Conservation (phyloP, 2,329 filamentous ascomycete species). For the Cytospora paraplurivora region DNA sequence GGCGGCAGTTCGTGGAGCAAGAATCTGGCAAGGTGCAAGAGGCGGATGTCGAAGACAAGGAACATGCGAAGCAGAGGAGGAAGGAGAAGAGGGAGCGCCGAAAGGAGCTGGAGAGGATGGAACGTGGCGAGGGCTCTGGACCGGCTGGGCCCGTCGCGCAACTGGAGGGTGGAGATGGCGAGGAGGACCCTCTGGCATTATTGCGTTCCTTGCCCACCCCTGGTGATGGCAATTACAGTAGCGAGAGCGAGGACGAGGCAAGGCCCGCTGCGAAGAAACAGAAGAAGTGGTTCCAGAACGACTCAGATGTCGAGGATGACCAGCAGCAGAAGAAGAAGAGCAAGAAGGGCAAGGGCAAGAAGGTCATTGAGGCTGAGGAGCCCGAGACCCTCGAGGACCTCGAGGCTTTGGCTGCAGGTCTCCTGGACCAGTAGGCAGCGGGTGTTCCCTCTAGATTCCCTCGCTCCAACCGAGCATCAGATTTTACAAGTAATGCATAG, state of each 20-base stretch:
- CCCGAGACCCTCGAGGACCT: conserved; percentile 79
- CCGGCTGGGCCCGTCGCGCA: conserved; percentile 33
- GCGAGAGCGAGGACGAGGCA: conserved; percentile 44
- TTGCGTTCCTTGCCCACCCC: conserved; percentile 57
- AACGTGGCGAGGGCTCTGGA: conserved; percentile 44
- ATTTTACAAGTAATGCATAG: not conserved
- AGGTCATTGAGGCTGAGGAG: conserved; percentile 59
- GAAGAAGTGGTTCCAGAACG: conserved; percentile 80
- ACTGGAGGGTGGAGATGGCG: conserved; percentile 41
- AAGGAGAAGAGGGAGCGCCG: conserved; percentile 74
- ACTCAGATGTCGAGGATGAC: conserved; percentile 54
- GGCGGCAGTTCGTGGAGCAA: conserved; percentile 73
- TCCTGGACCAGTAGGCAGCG: conserved; percentile 58
- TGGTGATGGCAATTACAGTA: conserved; percentile 31
- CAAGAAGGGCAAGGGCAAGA: conserved; percentile 47
- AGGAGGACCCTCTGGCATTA: conserved; percentile 58
- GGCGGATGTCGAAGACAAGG: conserved; percentile 83
- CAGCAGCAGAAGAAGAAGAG: conserved; percentile 46
- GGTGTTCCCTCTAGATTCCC: not conserved
- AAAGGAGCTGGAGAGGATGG: conserved; percentile 65
- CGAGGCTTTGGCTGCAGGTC: conserved; percentile 72
- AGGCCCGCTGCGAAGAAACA: conserved; percentile 62
- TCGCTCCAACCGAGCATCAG: not conserved
- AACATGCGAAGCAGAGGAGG: conserved; percentile 74
- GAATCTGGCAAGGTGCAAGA: conserved; percentile 71